These are phyloP conservation scores for Trichosporon faecale DNA, from an alignment of 1,284 basidiomycete species.

Conservation along the genomic window DNA sequence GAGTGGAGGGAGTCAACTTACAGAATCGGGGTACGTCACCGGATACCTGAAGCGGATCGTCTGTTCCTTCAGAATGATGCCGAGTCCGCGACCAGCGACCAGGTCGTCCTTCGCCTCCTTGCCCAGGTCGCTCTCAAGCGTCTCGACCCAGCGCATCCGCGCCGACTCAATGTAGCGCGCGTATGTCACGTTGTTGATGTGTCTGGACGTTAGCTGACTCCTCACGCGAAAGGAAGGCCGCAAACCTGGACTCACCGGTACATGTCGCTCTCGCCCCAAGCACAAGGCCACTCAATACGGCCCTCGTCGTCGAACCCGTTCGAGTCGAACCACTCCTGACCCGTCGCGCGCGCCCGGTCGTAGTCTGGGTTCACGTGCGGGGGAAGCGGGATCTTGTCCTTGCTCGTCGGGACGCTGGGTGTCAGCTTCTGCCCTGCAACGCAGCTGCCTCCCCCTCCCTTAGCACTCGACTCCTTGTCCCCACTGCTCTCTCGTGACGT, in stretches of 20 bases:
- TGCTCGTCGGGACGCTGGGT: background rate
- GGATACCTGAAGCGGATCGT: conserved; percentile 39
- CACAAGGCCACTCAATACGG: conserved; percentile 45
- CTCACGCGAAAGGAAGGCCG: no score
- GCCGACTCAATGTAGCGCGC: conserved; percentile 47
- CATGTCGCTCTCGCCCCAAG: conserved; percentile 51
- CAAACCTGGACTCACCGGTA: conserved; percentile 47
- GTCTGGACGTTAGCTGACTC: conserved; percentile 27
- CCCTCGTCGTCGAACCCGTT: conserved; percentile 41
- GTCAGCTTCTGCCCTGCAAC: conserved; percentile 2
- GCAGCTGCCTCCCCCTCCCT: background rate
- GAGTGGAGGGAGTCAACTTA: conserved; percentile 21
- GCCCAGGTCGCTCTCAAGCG: conserved; percentile 33
- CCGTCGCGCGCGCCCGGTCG: conserved; percentile 24
- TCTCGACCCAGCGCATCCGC: conserved; percentile 39
- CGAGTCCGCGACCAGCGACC: conserved; percentile 35
- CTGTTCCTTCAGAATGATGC: conserved; percentile 40
- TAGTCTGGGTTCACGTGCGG: conserved; percentile 19
- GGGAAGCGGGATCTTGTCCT: conserved; percentile 10
- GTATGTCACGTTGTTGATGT: conserved; percentile 50
- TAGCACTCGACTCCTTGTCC: no score
- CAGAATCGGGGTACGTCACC: conserved; percentile 48
- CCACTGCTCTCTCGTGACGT: no score
- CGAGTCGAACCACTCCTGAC: conserved; percentile 25
- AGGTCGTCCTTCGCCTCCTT: conserved; percentile 19